Conservation (phyloP, 163 green algal species). For the Coccomyxa subellipsoidea region DNA sequence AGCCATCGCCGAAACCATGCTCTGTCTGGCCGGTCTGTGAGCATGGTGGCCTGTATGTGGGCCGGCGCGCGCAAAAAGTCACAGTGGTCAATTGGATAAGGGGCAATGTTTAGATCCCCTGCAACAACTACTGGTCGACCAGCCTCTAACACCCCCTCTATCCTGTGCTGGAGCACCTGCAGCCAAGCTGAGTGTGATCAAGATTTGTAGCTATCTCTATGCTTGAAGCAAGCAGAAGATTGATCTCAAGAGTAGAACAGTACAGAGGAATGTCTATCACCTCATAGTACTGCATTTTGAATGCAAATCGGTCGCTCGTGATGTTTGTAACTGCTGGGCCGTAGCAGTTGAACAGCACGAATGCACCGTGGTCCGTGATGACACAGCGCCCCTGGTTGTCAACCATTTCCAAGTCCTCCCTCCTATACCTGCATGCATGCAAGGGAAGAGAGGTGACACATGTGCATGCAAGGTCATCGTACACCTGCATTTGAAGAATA, state of each 20-base stretch:
- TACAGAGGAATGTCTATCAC: too few species aligned
- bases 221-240: too few species aligned
- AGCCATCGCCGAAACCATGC: slow-evolving; percentile 17
- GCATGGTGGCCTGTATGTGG: neutral
- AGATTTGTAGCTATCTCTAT: too few species aligned
- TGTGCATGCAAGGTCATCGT: neutral
- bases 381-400: slow-evolving; percentile 73
- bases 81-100: slow-evolving; percentile 36
- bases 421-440: neutral
- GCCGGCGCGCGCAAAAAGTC: slow-evolving; percentile 3
- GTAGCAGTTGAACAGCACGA: slow-evolving; percentile 83
- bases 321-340: neutral
- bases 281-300: slow-evolving; percentile 67
- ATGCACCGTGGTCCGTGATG: slow-evolving; percentile 66
- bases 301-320: slow-evolving; percentile 25
- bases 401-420: slow-evolving; percentile 36
- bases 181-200: too few species aligned
- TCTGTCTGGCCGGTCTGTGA: slow-evolving; percentile 17
- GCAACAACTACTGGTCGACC: slow-evolving; percentile 59
- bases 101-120: slow-evolving; percentile 80
- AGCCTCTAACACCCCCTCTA: slow-evolving; percentile 28
- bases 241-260: too few species aligned
- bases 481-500: too few species aligned
- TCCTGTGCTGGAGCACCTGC: slow-evolving; percentile 53
- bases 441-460: too few species aligned